phyloP scores from a whole-genome alignment of 768 basidiomycete species.

The Lentinula sp. region DNA sequence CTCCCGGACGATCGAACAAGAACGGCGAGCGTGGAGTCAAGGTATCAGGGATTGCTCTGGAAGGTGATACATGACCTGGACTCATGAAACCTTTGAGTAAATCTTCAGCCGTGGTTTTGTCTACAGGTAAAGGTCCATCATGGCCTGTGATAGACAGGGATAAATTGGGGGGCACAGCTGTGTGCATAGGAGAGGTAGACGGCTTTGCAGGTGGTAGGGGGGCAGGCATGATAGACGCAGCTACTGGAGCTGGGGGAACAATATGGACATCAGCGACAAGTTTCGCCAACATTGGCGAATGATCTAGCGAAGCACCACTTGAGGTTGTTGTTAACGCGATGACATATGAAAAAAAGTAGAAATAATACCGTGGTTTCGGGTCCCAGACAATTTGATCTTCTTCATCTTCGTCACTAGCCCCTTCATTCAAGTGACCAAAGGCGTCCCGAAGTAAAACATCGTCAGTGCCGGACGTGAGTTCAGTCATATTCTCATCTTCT shows the following conservation, averaged over 20 bases:
- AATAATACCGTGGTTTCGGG: conserved; percentile 40
- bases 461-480: conserved; percentile 67
- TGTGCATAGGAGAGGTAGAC: not conserved
- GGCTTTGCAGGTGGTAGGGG: not conserved
- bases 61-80: conserved; percentile 18
- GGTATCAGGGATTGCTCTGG: conserved; percentile 13
- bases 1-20: conserved; percentile 38
- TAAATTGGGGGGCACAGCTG: not conserved
- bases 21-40: conserved; percentile 45
- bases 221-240: not conserved
- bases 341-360: not conserved
- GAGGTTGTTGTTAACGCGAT: not conserved
- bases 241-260: not conserved
- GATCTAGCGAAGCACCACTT: not conserved
- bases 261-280: not conserved
- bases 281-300: not conserved
- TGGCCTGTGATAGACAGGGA: not conserved
- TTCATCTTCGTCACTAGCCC: conserved; percentile 52
- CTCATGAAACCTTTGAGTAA: conserved; percentile 52
- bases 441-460: conserved; percentile 77
- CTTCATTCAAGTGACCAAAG: conserved; percentile 41
- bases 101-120: conserved; percentile 60
- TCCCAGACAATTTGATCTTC: conserved; percentile 79
- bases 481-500: conserved; percentile 60
- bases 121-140: conserved; percentile 14